Conservation (phyloP, 768 basidiomycete species). For the Galerina sulciceps region DNA sequence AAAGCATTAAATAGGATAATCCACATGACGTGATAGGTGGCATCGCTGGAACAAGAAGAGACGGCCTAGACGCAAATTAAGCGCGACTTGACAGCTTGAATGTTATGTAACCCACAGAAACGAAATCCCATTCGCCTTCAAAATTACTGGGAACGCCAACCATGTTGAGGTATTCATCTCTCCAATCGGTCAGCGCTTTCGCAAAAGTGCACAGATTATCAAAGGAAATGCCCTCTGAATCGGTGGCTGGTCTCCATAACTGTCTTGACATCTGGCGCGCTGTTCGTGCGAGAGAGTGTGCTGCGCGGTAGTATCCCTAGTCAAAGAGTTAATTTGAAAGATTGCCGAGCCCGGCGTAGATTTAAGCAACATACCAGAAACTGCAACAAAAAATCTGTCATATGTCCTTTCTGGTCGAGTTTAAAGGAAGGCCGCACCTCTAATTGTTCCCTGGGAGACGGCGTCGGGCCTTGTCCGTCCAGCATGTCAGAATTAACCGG, state of each 20-base stretch:
- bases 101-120: constrained; percentile 47
- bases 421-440: constrained; percentile 52
- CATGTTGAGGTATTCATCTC: constrained; percentile 70
- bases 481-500: constrained; percentile 52
- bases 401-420: not conserved
- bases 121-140: constrained; percentile 89
- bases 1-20: constrained; percentile 81
- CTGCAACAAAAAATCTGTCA: constrained; percentile 34
- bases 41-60: constrained; percentile 77
- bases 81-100: not conserved
- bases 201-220: constrained; percentile 64
- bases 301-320: constrained; percentile 86
- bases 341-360: constrained; percentile 7
- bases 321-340: constrained; percentile 11
- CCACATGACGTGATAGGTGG: constrained; percentile 93
- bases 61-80: constrained; percentile 40
- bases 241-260: constrained; percentile 80
- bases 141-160: constrained; percentile 90
- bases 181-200: constrained; percentile 67
- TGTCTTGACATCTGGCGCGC: constrained; percentile 81
- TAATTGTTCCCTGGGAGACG: constrained; percentile 77
- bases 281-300: constrained; percentile 82
- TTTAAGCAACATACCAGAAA: constrained; percentile 59
- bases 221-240: constrained; percentile 77
- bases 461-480: constrained; percentile 49